These are phyloP conservation scores for Paecilomyces fulvus DNA, from an alignment of 2,329 filamentous ascomycete genomes.

Conservation along the genomic window DNA sequence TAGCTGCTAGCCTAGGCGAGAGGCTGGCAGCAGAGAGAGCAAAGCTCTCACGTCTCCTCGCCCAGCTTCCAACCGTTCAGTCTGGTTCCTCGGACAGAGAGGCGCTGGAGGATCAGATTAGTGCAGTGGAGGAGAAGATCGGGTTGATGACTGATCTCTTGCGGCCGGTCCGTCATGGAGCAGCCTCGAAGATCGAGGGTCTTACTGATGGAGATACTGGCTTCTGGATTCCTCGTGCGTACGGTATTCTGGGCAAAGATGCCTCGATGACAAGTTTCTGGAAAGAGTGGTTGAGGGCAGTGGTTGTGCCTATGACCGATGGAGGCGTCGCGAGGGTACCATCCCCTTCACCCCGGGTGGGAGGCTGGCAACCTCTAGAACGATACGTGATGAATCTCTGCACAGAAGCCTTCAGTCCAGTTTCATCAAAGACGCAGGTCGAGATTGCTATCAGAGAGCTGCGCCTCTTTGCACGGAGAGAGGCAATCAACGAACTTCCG, in stretches of 20 bases:
- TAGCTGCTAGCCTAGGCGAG: slow-evolving; percentile 85
- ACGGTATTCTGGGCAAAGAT: slow-evolving; percentile 84
- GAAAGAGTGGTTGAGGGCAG: slow-evolving; percentile 95
- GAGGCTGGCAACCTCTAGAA: slow-evolving; percentile 92
- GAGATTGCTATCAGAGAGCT: slow-evolving; percentile 85
- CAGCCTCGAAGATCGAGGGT: slow-evolving; percentile 94
- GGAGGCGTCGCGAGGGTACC: slow-evolving; percentile 75
- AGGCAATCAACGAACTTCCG: slow-evolving; percentile 85
- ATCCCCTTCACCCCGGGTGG: slow-evolving; percentile 78
- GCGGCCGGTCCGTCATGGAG: slow-evolving; percentile 82
- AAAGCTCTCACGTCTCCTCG: slow-evolving; percentile 78
- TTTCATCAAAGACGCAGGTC: slow-evolving; percentile 91
- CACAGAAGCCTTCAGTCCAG: slow-evolving; percentile 84
- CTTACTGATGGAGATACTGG: slow-evolving; percentile 91
- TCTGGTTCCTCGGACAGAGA: slow-evolving; percentile 79
- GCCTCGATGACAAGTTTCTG: slow-evolving; percentile 78
- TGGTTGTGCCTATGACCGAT: slow-evolving; percentile 93
- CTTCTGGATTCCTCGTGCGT: slow-evolving; percentile 89
- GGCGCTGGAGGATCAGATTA: slow-evolving; percentile 84
- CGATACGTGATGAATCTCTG: slow-evolving; percentile 96
- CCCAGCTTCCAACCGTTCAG: slow-evolving; percentile 68
- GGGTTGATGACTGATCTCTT: slow-evolving; percentile 92
- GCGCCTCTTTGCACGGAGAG: slow-evolving; percentile 83
- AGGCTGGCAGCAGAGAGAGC: slow-evolving; percentile 80
- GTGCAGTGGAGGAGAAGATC: slow-evolving; percentile 94